phyloP scores from a whole-genome alignment of 768 basidiomycete genomes.

The Lanmaoa rubissima region DNA sequence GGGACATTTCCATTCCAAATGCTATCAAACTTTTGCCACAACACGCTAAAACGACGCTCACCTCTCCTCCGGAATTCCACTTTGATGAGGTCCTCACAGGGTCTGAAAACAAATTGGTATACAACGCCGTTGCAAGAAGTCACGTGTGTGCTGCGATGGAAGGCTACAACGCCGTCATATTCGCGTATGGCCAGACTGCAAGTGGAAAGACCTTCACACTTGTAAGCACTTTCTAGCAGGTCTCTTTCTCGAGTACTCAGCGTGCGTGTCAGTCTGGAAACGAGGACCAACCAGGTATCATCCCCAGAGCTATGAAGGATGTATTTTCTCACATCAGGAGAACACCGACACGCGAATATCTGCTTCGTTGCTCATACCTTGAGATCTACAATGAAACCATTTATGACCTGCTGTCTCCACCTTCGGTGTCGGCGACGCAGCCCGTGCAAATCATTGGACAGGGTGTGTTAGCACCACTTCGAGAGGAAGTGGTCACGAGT shows the following conservation, averaged over 20 bases:
- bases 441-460: slow-evolving; percentile 76
- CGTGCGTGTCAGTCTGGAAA: slow-evolving; percentile 53
- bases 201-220: slow-evolving; percentile 74
- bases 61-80: slow-evolving; percentile 49
- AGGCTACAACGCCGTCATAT: slow-evolving; percentile 94
- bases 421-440: slow-evolving; percentile 47
- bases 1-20: slow-evolving; percentile 47
- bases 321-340: slow-evolving; percentile 82
- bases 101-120: slow-evolving; percentile 76
- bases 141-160: slow-evolving; percentile 94
- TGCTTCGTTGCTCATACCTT: slow-evolving; percentile 94
- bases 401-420: slow-evolving; percentile 80
- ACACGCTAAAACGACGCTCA: slow-evolving; percentile 46
- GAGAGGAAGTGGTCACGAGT: slow-evolving; percentile 93
- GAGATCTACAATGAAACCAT: slow-evolving; percentile 97
- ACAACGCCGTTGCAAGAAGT: slow-evolving; percentile 69
- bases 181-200: slow-evolving; percentile 91
- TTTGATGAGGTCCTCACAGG: slow-evolving; percentile 80
- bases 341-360: slow-evolving; percentile 80
- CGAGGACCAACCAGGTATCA: slow-evolving; percentile 88
- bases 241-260: slow-evolving; percentile 35
- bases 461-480: slow-evolving; percentile 67
- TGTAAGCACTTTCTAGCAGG: slow-evolving; percentile 27
- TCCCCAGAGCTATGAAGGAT: slow-evolving; percentile 89
- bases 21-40: slow-evolving; percentile 62